Base-by-base conservation (phyloP, 2,329 filamentous ascomycete genomes). In the Arachnomyces sp. region DNA sequence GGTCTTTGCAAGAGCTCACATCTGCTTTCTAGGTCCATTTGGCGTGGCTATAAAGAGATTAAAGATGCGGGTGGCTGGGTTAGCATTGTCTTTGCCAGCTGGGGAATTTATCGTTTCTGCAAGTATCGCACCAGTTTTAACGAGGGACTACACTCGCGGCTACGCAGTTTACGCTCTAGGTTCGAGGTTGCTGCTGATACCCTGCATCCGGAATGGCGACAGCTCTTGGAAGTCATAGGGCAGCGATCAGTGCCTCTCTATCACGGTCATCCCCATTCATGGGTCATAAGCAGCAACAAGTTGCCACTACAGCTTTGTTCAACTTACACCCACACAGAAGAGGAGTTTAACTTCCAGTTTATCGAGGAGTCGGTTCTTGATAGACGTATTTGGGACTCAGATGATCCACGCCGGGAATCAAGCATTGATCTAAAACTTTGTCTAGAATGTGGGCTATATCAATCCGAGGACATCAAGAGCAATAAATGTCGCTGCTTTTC, bases 31-130 rank as follows among this genome's bases (percentile, higher is more conserved):
- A 56, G 51, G 54, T 67, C 64, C 1, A 66, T 77, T 41, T 77
- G 74, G 74, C 67, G 72, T 38, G 73, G 74, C 8, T 78, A 77
- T 52, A 69, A 73, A 46, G 72, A 77, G 51, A 76, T 78, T 48
- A 72, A 75, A 54, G 68, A 74, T 37, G 65, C 67, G 13, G 74
- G 70, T 2, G 74, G 74, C 2, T 77, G 73, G 73, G 68, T 66
- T 2, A 65, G 71, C 8, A 61, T 78, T 3, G 67, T 76, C 2
- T 77, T 78, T 47, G 68, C 74, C 3, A 73, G 74, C 28, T 72
- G 72, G 58, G 74, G 74, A 2, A 67, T 78, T 11, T 77, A 77
- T 53, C 65, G 74, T 6, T 74, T 77, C 53, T 77, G 73, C 67
- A 78, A 78, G 50, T 77, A 77, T 50, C 67, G 74, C 32, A 68